Base-by-base conservation (phyloP, 805 yeast genomes). In the Kluyveromyces nonfermentans region DNA sequence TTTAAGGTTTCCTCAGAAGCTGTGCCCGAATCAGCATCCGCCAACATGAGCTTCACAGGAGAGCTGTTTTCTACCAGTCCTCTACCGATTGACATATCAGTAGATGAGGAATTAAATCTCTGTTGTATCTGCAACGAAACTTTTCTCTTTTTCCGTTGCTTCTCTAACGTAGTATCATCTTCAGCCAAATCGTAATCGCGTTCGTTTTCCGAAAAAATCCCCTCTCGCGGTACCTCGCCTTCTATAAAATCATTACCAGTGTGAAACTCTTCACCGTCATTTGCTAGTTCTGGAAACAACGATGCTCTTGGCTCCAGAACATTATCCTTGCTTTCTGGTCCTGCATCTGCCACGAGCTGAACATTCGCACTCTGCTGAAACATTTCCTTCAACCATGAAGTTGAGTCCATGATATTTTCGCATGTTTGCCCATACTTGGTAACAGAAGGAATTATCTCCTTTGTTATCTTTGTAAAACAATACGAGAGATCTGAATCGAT, bases 291-390 rank as follows among this genome's bases (percentile, higher is more conserved):
- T 4, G 41, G 41, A 18, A 38, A 38, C 10, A 38, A 14, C 5
- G 57, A 59, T 21, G 56, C 60, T 8, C 62, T 60, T 16, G 58
- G 44, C 36, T 48, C 49, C 33, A 58, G 43, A 5, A 56, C 44
- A 37, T 46, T 54, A 12, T 62, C 62, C 19, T 61, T 52, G 19
- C 44, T 41, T n/a, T 45, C 44, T 8, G 40, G 43, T 7, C 22
- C 36, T 16, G 42, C n/a, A 6, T 42, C 47, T 2, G 41, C 37
- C 15, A 30, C 43, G 17, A 21, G 35, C 33, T 42, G 41, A 19
- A 82, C 83, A 54, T 78, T 75, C 1, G 87, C 88, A 22, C 85
- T 74, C 38, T 78, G 74, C 56, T 87, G 95, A 53, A 86, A 75
- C 62, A 87, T 82, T 28, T 74, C 73, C 56, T 85, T 85, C 82